Evolutionary conservation across 371 early-diverging fungal species (phyloP).

Genomic region (Apophysomyces trapeziformis): DNA sequence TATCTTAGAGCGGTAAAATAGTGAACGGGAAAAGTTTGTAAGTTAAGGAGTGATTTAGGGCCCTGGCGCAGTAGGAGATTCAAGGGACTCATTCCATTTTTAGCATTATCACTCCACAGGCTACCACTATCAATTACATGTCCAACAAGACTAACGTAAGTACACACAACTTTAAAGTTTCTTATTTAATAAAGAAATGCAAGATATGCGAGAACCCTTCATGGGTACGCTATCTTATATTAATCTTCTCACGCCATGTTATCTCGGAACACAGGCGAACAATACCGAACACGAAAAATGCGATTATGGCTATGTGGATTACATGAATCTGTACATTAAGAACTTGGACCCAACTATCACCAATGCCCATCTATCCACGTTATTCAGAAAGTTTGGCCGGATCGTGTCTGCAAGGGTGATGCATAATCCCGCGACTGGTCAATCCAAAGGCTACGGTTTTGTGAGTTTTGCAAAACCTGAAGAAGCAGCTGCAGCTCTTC

Average conservation of each 20-base stretch:
- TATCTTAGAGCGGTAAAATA: conserved; percentile 31
- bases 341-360: conserved; percentile 53
- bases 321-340: conserved; percentile 54
- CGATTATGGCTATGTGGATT: conserved; percentile 28
- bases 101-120: neutral
- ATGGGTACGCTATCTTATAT: conserved; percentile 10
- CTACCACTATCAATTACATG: neutral
- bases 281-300: conserved; percentile 16
- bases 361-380: conserved; percentile 38
- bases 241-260: conserved; percentile 15
- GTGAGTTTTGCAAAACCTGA: conserved; percentile 46
- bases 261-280: conserved; percentile 8
- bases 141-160: neutral
- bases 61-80: conserved; percentile 10
- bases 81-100: conserved; percentile 14
- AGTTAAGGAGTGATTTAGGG: conserved; percentile 18
- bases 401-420: conserved; percentile 55
- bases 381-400: conserved; percentile 47
- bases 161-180: conserved; percentile 7
- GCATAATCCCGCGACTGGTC: conserved; percentile 43
- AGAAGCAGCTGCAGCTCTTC: conserved; percentile 41
- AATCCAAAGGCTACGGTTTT: conserved; percentile 52
- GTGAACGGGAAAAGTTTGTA: conserved; percentile 44
- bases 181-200: conserved; percentile 14
- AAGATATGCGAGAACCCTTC: conserved; percentile 3